phyloP scores from a whole-genome alignment of 2,329 filamentous ascomycete genomes.

The Ustilaginoidea virens region DNA sequence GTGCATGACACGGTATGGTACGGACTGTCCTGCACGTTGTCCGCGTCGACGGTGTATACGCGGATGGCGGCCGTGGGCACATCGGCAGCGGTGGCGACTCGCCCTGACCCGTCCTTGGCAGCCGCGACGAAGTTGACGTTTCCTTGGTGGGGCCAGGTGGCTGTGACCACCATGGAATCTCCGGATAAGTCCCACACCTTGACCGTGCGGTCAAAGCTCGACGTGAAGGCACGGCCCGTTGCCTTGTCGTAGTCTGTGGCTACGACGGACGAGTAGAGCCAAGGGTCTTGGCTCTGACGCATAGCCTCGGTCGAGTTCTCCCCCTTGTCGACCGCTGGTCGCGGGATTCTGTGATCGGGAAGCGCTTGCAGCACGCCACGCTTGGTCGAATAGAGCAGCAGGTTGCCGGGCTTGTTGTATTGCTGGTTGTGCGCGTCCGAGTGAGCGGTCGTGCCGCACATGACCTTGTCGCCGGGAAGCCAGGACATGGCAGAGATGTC shows the following conservation, averaged over 20 bases:
- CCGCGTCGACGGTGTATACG: slow-evolving; percentile 32
- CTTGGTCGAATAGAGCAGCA: slow-evolving; percentile 36
- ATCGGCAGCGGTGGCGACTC: slow-evolving; percentile 45
- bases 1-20: slow-evolving; percentile 27
- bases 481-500: slow-evolving; percentile 44
- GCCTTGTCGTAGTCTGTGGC: slow-evolving; percentile 38
- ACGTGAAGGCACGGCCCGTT: slow-evolving; percentile 36
- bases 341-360: slow-evolving; percentile 39
- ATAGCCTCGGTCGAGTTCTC: slow-evolving; percentile 42
- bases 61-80: slow-evolving; percentile 37
- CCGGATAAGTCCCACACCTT: slow-evolving; percentile 37
- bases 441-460: slow-evolving; percentile 48
- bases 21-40: slow-evolving; percentile 19
- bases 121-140: slow-evolving; percentile 48
- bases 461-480: slow-evolving; percentile 35
- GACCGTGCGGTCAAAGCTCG: slow-evolving; percentile 46
- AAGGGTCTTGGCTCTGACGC: slow-evolving; percentile 42
- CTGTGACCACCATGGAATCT: slow-evolving; percentile 23
- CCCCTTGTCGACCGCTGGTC: slow-evolving; percentile 34
- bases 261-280: slow-evolving; percentile 49
- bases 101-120: slow-evolving; percentile 29
- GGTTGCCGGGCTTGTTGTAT: slow-evolving; percentile 49
- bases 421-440: slow-evolving; percentile 49
- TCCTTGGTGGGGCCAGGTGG: slow-evolving; percentile 39
- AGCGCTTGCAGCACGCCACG: slow-evolving; percentile 31